These are phyloP conservation scores for Pezicula rhizophila DNA, from an alignment of 2,329 filamentous ascomycete genomes.

Conservation along the genomic window DNA sequence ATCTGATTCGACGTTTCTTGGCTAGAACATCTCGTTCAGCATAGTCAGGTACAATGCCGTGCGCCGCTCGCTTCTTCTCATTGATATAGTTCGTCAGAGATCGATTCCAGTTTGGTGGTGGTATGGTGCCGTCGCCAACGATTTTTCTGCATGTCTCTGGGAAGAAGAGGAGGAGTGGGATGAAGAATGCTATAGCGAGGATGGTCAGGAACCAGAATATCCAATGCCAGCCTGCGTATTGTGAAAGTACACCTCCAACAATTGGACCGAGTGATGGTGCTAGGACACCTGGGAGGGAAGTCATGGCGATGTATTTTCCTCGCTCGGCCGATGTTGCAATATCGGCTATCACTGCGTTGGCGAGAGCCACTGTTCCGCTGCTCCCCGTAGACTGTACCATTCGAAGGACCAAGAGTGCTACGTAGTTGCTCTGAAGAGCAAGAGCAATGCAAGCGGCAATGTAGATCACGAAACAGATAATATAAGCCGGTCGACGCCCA, in stretches of 20 bases:
- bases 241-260: constrained; percentile 50
- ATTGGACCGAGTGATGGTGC: constrained; percentile 47
- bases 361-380: constrained; percentile 51
- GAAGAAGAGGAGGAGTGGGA: constrained; percentile 28
- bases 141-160: constrained; percentile 45
- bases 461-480: constrained; percentile 47
- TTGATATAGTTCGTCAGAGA: constrained; percentile 39
- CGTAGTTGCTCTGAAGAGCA: constrained; percentile 42
- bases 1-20: constrained; percentile 24
- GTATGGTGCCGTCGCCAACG: constrained; percentile 51
- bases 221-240: constrained; percentile 51
- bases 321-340: constrained; percentile 52
- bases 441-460: constrained; percentile 48
- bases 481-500: constrained; percentile 48
- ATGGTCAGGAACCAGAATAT: constrained; percentile 47
- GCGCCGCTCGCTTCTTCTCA: constrained; percentile 9
- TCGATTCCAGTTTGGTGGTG: constrained; percentile 48
- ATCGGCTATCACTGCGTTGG: constrained; percentile 55
- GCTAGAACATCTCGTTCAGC: constrained; percentile 23
- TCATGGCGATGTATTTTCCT: constrained; percentile 60
- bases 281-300: constrained; percentile 49
- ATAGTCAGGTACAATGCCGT: constrained; percentile 10
- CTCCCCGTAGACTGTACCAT: constrained; percentile 52
- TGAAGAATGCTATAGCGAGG: constrained; percentile 10
- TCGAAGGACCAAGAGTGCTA: constrained; percentile 45